Base-by-base conservation (phyloP, 2,329 filamentous ascomycete genomes). In the Apiospora arundinis region DNA sequence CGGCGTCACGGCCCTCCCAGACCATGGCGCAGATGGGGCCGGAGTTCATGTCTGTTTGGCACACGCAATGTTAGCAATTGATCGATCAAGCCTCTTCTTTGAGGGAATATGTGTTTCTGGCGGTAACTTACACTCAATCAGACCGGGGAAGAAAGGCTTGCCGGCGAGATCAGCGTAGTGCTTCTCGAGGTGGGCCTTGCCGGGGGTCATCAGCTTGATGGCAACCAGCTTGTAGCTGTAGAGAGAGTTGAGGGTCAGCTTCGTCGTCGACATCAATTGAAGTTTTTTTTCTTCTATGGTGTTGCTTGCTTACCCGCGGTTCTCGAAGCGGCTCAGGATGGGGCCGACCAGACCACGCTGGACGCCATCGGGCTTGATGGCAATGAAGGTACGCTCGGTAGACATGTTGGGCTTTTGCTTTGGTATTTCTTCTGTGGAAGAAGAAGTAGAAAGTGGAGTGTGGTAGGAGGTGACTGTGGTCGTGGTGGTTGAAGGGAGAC, bases 321-420 rank as follows among this genome's bases (percentile, higher is more conserved):
- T 92, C 94, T 99, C 96, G 87, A 99, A 99, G 88, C 96, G 95
- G 83, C 90, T 90, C 90, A 99, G 93, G 91, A 99, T 99, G 88
- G 94, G 93, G 84, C 95, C 96, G 85, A 99, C 87, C 82, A 99
- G 94, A 88, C 96, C 96, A 88, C 96, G 95, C 95, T 98, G 96
- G 88, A 98, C 96, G 85, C 96, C 96, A 88, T 98, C 96, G 80
- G 95, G 96, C 95, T 99, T 99, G 91, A 99, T 94, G 84, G 96
- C 96, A 91, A 98, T 98, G 93, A 98, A 98, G 89, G 95, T 97
- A 89, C 95, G 93, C 88, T 97, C 94, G 85, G 84, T 79, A 87
- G 93, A 89, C 91, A 93, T 93, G 82, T 82, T 91, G 86, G 80
- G 52, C 66, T 42, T 42, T 42, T 25, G 66, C 60, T 69, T 32